A percentile compares a stretch with the other conserved stretches of the same genome.
Evolutionary conservation across 345 rosid genomes (phyloP).

Genomic region (Linum tenue): DNA sequence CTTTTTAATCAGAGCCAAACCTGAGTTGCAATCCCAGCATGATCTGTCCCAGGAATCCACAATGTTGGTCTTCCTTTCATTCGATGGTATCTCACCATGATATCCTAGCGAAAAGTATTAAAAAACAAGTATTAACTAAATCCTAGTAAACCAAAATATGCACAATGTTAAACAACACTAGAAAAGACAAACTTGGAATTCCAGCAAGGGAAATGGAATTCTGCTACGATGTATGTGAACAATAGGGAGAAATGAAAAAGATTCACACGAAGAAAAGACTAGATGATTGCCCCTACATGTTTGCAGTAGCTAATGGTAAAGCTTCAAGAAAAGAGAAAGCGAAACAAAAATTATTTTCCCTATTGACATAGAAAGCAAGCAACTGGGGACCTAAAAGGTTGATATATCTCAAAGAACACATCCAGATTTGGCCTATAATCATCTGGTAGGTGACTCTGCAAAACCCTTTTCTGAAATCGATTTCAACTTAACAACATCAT

Average conservation of each 20-base stretch:
- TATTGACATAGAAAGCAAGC: too few species aligned
- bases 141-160: constrained; percentile 8
- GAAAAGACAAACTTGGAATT: neutral
- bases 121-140: constrained; percentile 6
- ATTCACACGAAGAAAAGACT: too few species aligned
- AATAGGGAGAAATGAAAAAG: neutral
- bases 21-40: constrained; percentile 99
- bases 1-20: constrained; percentile 30
- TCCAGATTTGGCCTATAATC: too few species aligned
- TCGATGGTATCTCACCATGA: constrained; percentile 80
- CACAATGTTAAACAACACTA: neutral
- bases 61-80: constrained; percentile 96
- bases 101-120: constrained; percentile 57
- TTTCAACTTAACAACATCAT: too few species aligned
- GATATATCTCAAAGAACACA: too few species aligned
- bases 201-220: neutral
- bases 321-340: too few species aligned
- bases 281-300: too few species aligned
- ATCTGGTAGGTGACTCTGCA: too few species aligned
- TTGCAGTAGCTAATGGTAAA: too few species aligned
- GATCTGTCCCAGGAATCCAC: constrained; percentile 98
- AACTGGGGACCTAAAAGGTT: too few species aligned
- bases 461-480: too few species aligned
- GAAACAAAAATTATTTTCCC: too few species aligned
- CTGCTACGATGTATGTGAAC: neutral